Conservation (phyloP, 345 rosid genomes). For the Sapria himalayana region DNA sequence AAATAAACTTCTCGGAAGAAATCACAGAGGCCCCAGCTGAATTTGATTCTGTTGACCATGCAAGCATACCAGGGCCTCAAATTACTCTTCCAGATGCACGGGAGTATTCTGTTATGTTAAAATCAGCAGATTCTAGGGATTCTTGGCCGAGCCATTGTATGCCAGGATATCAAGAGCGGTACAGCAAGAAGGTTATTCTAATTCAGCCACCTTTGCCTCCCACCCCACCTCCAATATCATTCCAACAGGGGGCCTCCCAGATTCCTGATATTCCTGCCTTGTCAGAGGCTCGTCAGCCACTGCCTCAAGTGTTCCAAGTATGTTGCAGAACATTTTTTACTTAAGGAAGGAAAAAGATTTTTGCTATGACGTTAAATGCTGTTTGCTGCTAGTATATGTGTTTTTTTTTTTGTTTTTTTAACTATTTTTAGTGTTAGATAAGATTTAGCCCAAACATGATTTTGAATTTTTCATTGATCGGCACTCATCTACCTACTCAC, state of each 20-base stretch:
- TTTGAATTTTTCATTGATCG: too few species aligned
- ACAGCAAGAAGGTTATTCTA: conserved; percentile 40
- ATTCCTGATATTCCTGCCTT: conserved; percentile 25
- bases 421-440: conserved; percentile 14
- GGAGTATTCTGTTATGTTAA: too few species aligned
- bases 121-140: conserved; percentile 46
- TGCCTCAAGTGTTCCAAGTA: conserved; percentile 22
- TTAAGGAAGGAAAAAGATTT: too few species aligned
- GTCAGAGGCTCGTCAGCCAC: conserved; percentile 17
- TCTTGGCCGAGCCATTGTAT: too few species aligned
- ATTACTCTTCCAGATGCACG: too few species aligned
- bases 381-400: conserved; percentile 1
- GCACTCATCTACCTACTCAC: too few species aligned
- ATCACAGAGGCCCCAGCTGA: conserved; percentile 16
- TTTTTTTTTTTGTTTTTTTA: not conserved
- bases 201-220: conserved; percentile 91
- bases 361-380: too few species aligned
- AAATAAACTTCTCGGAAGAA: conserved; percentile 53
- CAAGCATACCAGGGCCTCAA: conserved; percentile 27
- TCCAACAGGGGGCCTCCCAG: conserved; percentile 32
- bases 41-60: conserved; percentile 25
- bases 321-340: conserved; percentile 3
- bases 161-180: conserved; percentile 45
- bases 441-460: too few species aligned
- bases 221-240: conserved; percentile 54